Evolutionary conservation across 306 rosid genomes (phyloP).

Genomic region (Nissolia schottii): DNA sequence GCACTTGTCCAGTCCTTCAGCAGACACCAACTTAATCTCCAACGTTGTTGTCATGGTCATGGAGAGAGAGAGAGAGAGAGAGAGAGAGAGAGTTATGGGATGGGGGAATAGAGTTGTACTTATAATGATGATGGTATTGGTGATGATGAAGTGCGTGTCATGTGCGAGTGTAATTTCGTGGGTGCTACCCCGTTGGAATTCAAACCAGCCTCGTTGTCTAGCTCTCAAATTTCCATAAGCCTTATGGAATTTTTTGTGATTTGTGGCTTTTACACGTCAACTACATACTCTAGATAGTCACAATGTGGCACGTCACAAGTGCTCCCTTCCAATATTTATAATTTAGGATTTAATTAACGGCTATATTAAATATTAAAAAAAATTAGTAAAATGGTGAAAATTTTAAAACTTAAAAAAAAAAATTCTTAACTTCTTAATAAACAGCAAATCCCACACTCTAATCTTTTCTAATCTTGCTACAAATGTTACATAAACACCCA

Average conservation of each 20-base stretch:
- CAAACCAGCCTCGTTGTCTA: neutral
- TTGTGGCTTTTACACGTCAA: neutral
- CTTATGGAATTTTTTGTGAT: neutral
- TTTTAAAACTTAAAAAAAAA: too few species aligned
- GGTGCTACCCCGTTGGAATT: neutral
- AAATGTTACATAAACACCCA: too few species aligned
- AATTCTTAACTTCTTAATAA: too few species aligned
- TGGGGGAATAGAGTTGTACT: neutral
- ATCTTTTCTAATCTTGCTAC: too few species aligned
- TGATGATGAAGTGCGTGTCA: neutral
- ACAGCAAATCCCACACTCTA: too few species aligned
- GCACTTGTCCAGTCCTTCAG: slow-evolving; percentile 36
- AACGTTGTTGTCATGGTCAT: neutral
- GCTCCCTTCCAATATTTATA: too few species aligned
- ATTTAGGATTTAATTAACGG: too few species aligned
- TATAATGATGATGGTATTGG: neutral
- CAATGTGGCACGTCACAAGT: neutral
- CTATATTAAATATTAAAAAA: too few species aligned
- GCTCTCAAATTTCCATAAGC: neutral
- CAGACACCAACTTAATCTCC: slow-evolving; percentile 47
- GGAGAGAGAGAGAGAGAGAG: neutral
- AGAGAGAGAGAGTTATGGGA: neutral
- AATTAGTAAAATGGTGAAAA: too few species aligned
- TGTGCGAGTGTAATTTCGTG: slow-evolving; percentile 24
- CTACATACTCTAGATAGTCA: neutral